phyloP scores from a whole-genome alignment of 768 basidiomycete genomes.

The Xerocomus potaroensis region DNA sequence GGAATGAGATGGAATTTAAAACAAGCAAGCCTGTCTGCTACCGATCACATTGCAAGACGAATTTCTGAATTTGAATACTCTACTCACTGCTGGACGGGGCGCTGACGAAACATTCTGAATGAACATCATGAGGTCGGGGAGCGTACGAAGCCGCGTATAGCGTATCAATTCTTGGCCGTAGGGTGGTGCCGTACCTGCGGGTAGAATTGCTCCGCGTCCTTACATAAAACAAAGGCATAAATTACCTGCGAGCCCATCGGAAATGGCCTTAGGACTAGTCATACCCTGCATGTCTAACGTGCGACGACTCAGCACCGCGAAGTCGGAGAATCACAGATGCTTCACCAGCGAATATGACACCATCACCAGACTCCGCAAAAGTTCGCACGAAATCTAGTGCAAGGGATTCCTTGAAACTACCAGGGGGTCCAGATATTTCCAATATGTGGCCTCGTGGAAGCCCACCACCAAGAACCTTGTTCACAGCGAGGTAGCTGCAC shows the following conservation, averaged over 20 bases:
- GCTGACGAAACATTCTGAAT: constrained; percentile 49
- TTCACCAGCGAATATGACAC: constrained; percentile 65
- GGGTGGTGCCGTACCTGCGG: constrained; percentile 43
- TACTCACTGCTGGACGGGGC: constrained; percentile 46
- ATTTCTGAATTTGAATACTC: constrained; percentile 13
- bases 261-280: constrained; percentile 37
- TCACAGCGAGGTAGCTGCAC: constrained; percentile 43
- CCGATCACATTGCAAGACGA: constrained; percentile 9
- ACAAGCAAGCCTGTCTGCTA: constrained; percentile 52
- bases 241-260: constrained; percentile 24
- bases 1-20: constrained; percentile 63
- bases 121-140: constrained; percentile 56
- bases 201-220: constrained; percentile 4
- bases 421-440: constrained; percentile 76
- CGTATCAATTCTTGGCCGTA: constrained; percentile 19
- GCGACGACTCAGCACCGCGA: constrained; percentile 4
- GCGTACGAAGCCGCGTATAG: constrained; percentile 35
- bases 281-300: constrained; percentile 47
- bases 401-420: constrained; percentile 58
- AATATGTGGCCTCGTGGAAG: constrained; percentile 57
- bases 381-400: constrained; percentile 46
- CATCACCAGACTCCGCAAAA: constrained; percentile 44
- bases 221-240: constrained; percentile 8
- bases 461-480: constrained; percentile 61
- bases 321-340: constrained; percentile 1